Evolutionary conservation across 345 rosid genomes (phyloP), one percentile per base, ranked within the genome.

Genomic region (Camelina hispida): DNA sequence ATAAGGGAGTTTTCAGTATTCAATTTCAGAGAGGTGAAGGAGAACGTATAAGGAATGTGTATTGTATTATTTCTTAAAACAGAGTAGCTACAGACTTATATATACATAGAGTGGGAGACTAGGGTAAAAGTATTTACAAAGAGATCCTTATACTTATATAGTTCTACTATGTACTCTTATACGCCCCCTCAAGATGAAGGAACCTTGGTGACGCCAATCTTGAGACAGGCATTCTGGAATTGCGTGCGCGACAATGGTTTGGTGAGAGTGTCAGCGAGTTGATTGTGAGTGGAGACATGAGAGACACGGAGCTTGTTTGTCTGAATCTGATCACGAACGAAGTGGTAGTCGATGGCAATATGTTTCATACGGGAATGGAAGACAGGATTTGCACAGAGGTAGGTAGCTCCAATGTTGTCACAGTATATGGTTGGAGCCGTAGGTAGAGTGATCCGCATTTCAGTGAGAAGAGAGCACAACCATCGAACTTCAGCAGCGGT

Each of bases 371-470:
- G 47, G 0, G 47, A 43, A 4, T 43, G n/a, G 3, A 43, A 43
- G 0, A 43, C 47, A 0, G 7, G 47, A 5, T 43, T 43, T 0
- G 47, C 47, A 2, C 47, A 43, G 0, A 43, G n/a, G 14, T 4
- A 43, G 1, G 47, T 43, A 0, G 47, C 16, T 0, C 47, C 47
- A 0, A 43, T 5, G 2, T 43, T 43, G 4, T 43, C 47, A 4
- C 16, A 43, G 7, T 43, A 43, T 0, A 43, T 43, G 2, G 13
- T 6, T 1, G 47, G 47, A 0, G 16, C 2, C 0, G 6, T 1
- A 0, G 7, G n/a, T 1, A 14, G 0, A 0, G 2, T 1, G 1
- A 43, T 43, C 0, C 47, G 16, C 0, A 43, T 0, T 4, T 43
- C 47, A 4, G 47, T 32, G 35, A 5, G 8, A 32, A 32, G 6